A percentile compares a stretch with the other conserved stretches of the same genome.
These are phyloP conservation scores for Wickerhamomyces pijperi DNA, from an alignment of 805 yeast species.

Conservation along the genomic window DNA sequence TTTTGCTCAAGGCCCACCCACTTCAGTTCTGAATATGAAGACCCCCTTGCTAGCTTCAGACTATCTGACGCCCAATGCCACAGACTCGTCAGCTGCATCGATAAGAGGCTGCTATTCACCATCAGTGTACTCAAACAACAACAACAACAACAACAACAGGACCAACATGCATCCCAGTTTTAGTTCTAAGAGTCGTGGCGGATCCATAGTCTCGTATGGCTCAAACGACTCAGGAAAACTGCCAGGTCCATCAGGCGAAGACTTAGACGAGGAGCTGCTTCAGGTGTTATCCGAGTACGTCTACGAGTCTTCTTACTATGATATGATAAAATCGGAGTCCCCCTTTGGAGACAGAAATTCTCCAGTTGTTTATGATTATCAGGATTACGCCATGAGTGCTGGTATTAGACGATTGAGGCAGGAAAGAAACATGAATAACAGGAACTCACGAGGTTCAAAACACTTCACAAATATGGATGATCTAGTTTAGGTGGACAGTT, in stretches of 20 bases:
- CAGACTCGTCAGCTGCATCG: slow-evolving; percentile 11
- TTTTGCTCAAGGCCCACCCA: neutral
- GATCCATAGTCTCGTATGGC: neutral
- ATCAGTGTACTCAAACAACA: slow-evolving; percentile 6
- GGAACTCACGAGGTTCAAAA: too few relatives aligned
- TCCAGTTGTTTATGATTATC: slow-evolving; percentile 26
- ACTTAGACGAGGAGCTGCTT: slow-evolving; percentile 1
- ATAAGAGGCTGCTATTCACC: slow-evolving; percentile 16
- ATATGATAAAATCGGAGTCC: slow-evolving; percentile 21
- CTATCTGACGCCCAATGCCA: neutral
- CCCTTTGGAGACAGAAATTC: slow-evolving; percentile 30
- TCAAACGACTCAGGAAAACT: neutral
- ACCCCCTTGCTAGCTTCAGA: slow-evolving; percentile 8
- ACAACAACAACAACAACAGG: too few relatives aligned
- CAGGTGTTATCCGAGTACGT: slow-evolving; percentile 18
- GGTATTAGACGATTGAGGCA: slow-evolving; percentile 17
- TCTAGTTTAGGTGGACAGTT: neutral
- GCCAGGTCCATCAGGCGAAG: neutral
- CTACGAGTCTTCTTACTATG: slow-evolving; percentile 25
- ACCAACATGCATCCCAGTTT: too few relatives aligned
- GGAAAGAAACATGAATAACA: slow-evolving; percentile 2
- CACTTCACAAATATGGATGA: neutral
- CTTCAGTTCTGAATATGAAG: slow-evolving; percentile 4
- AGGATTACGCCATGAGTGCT: slow-evolving; percentile 17
- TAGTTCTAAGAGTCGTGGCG: too few relatives aligned